Percentiles rank a stretch among this genome's conserved stretches.
phyloP scores from a whole-genome alignment of 2,329 filamentous ascomycete species.

The Chaetomium globosum region DNA sequence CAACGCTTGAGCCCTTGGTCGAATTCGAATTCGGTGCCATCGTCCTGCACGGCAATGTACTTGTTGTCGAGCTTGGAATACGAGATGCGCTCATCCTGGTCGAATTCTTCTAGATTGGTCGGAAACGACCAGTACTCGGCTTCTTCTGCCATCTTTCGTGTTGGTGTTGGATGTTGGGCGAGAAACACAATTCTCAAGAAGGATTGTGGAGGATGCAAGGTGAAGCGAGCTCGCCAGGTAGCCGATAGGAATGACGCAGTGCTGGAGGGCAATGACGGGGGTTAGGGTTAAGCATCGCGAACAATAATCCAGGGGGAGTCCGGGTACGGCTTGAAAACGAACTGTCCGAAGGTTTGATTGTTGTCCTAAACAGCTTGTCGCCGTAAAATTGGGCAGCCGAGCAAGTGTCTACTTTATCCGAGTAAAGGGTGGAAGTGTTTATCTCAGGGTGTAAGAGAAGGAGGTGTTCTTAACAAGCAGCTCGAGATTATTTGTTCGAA shows the following conservation, averaged over 20 bases:
- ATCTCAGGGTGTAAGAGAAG: background rate
- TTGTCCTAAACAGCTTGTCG: background rate
- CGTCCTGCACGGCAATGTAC: constrained; percentile 80
- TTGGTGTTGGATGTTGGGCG: background rate
- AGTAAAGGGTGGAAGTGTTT: background rate
- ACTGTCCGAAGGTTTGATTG: background rate
- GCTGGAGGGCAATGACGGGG: background rate
- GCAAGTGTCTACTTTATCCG: no score
- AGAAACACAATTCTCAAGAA: background rate
- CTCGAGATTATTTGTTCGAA: background rate
- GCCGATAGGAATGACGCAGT: background rate
- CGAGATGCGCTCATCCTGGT: constrained; percentile 78
- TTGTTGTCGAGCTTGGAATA: constrained; percentile 82
- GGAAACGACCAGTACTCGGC: constrained; percentile 53
- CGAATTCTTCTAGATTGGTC: constrained; percentile 68
- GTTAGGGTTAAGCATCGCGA: background rate
- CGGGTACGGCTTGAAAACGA: background rate
- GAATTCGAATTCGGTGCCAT: constrained; percentile 84
- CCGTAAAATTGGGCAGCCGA: background rate
- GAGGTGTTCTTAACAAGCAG: background rate
- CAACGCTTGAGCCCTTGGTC: constrained; percentile 71
- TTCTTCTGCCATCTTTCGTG: constrained; percentile 30
- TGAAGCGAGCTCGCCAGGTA: background rate
- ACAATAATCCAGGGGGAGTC: no score
- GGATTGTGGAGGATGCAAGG: constrained; percentile 1